A percentile compares a stretch with the other conserved stretches of the same genome.
phyloP scores from a whole-genome alignment of 1,284 basidiomycete genomes.

The Ganoderma lingzhi region DNA sequence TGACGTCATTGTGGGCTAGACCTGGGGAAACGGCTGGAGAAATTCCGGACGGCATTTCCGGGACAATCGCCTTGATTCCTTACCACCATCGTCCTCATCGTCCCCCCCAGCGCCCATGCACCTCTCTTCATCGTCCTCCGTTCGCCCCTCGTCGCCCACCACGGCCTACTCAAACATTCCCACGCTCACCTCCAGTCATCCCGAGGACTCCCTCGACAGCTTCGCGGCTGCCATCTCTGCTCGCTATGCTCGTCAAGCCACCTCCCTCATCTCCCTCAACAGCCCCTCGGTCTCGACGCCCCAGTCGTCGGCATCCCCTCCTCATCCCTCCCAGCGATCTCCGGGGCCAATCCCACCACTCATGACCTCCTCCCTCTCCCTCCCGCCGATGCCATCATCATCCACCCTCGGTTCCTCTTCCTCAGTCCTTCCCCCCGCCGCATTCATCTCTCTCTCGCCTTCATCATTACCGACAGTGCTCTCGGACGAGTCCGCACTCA shows the following conservation, averaged over 20 bases:
- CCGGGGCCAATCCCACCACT: conserved; percentile 14
- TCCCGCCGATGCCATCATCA: conserved; percentile 29
- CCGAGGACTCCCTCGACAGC: conserved; percentile 25
- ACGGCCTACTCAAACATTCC: conserved; percentile 22
- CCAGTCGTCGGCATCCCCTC: neutral
- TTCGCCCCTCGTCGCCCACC: conserved; percentile 22
- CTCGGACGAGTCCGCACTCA: conserved; percentile 49
- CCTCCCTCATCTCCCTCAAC: conserved; percentile 29
- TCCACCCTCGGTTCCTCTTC: conserved; percentile 20
- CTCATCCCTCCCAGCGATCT: neutral
- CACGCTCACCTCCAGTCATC: conserved; percentile 18
- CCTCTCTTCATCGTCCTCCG: conserved; percentile 8
- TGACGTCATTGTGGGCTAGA: conserved; percentile 32
- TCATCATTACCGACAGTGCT: conserved; percentile 44
- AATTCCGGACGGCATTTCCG: conserved; percentile 24
- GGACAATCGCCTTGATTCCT: conserved; percentile 26
- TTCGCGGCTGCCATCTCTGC: conserved; percentile 33
- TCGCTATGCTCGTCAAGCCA: conserved; percentile 30
- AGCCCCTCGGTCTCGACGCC: conserved; percentile 20
- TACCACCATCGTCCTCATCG: conserved; percentile 28
- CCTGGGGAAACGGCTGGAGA: conserved; percentile 22
- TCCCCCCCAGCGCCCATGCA: conserved; percentile 17
- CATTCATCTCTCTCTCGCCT: conserved; percentile 46
- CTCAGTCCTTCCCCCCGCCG: conserved; percentile 25
- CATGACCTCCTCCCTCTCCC: conserved; percentile 21